These are phyloP conservation scores for Sugiyamaella castrensis DNA, from an alignment of 1,139 yeast species.

Conservation along the genomic window DNA sequence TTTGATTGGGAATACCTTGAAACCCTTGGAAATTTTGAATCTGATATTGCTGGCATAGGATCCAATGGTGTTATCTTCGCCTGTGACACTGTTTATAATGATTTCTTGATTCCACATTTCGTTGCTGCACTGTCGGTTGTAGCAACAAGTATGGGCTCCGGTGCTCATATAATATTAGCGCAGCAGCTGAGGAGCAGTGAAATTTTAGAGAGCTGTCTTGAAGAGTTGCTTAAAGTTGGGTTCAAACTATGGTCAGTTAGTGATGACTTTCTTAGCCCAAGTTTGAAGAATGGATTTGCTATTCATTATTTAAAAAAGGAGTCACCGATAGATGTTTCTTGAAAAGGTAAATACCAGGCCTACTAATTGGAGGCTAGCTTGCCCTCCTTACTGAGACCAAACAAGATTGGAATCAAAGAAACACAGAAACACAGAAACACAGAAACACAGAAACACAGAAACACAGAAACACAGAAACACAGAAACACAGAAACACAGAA, in stretches of 20 bases:
- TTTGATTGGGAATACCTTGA: slow-evolving; percentile 64
- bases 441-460: too few species aligned
- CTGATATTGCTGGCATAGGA: slow-evolving; percentile 10
- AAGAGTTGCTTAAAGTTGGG: slow-evolving; percentile 40
- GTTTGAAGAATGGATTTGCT: slow-evolving; percentile 44
- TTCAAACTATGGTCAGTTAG: slow-evolving; percentile 44
- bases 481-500: too few species aligned
- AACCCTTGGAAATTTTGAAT: slow-evolving; percentile 15
- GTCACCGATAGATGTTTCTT: slow-evolving; percentile 1
- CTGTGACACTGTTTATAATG: slow-evolving; percentile 71
- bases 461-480: too few species aligned
- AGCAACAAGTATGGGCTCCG: slow-evolving; percentile 29
- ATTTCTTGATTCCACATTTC: slow-evolving; percentile 53
- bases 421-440: too few species aligned
- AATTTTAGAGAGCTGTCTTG: slow-evolving; percentile 49
- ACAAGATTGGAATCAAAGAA: too few species aligned
- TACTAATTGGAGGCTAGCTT: too few species aligned
- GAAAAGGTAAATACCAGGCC: too few species aligned
- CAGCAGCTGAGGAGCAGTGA: slow-evolving; percentile 57
- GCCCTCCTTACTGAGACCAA: too few species aligned
- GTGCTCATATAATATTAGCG: slow-evolving; percentile 46
- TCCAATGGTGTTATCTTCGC: slow-evolving; percentile 48
- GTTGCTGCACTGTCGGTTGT: slow-evolving; percentile 44
- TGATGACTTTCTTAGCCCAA: slow-evolving; percentile 33
- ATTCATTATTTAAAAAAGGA: slow-evolving; percentile 36